phyloP scores from a whole-genome alignment of 805 yeast species.

The Kodamaea kaohsiungensis region DNA sequence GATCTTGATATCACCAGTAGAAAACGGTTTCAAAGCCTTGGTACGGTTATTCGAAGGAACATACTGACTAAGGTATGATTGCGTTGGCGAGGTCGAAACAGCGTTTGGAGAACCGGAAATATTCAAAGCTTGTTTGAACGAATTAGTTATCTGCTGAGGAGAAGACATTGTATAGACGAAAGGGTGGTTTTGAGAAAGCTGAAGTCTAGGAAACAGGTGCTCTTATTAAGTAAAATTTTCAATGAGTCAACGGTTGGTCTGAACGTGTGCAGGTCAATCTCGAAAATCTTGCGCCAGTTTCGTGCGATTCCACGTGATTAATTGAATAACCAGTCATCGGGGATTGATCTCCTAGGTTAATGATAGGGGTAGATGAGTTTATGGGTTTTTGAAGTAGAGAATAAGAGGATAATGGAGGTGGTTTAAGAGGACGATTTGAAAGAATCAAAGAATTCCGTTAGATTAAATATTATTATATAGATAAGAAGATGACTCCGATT shows the following conservation, averaged over 20 bases:
- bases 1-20: slow-evolving; percentile 93
- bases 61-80: slow-evolving; percentile 63
- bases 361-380: background rate
- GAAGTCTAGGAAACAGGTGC: background rate
- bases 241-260: slow-evolving; percentile 7
- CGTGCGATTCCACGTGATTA: slow-evolving; percentile 3
- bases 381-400: background rate
- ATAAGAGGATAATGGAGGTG: background rate
- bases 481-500: background rate
- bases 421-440: background rate
- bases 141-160: slow-evolving; percentile 65
- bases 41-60: slow-evolving; percentile 46
- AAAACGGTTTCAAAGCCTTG: slow-evolving; percentile 87
- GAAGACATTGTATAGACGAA: slow-evolving; percentile 48
- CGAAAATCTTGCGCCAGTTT: slow-evolving; percentile 1
- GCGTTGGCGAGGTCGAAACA: slow-evolving; percentile 83
- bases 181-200: background rate
- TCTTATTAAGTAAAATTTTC: slow-evolving; percentile 3
- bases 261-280: background rate
- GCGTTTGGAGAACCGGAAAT: slow-evolving; percentile 61
- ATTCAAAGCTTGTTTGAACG: slow-evolving; percentile 57
- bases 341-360: background rate
- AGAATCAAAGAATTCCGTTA: background rate
- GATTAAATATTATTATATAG: background rate
- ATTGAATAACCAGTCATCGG: background rate